Evolutionary conservation across 179 eudicot species (phyloP), one percentile per base, ranked within the genome.

Genomic region (Sideroxylon spinosum): DNA sequence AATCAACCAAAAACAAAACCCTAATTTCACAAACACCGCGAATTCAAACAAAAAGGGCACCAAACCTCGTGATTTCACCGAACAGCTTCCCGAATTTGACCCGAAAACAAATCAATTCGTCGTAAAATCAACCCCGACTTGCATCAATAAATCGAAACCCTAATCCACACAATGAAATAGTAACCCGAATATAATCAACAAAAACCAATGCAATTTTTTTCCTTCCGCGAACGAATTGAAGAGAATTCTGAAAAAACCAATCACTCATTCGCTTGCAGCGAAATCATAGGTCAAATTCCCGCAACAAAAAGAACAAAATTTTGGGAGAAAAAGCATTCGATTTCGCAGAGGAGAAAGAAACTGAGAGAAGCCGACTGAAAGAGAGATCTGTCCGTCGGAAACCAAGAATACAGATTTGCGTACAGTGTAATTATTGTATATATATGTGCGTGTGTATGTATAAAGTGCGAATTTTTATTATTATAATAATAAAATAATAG

Each of bases 361-460:
- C 29, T 67, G 73, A 17, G n/a, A 22, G 73, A 19, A 48, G 52
- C 12, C 11, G 52, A 23, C 62, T 7, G 25, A 68, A 17, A 52
- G 73, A 76, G 25, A 1, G 77, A 74, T 77, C 73, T 53, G 65
- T 10, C 28, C 79, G 79, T 77, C 62, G 78, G 78, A 76, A 63
- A 8, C n/a, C 7, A 52, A 20, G 13, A 26, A 25, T 14, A 14
- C 14, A 19, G 19, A 20, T 48, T 3, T 70, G 20, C 23, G 10
- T 5, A 26, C 5, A 70, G 49, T 25, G 20, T 68, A 68, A 3
- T 49, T 44, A 19, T 12, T 28, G 19, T n/a, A 19, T 63, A 56
- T n/a, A 62, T 62, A 28, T 25, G 44, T 59, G 25, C 44, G 16
- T 46, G 49, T n/a, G 14, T 60, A 16, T 26, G 62, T 52, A 50